A percentile compares a stretch with the other conserved stretches of the same genome.
Conservation (phyloP, 106 monocot genomes). For the Amphibolis antarctica region DNA sequence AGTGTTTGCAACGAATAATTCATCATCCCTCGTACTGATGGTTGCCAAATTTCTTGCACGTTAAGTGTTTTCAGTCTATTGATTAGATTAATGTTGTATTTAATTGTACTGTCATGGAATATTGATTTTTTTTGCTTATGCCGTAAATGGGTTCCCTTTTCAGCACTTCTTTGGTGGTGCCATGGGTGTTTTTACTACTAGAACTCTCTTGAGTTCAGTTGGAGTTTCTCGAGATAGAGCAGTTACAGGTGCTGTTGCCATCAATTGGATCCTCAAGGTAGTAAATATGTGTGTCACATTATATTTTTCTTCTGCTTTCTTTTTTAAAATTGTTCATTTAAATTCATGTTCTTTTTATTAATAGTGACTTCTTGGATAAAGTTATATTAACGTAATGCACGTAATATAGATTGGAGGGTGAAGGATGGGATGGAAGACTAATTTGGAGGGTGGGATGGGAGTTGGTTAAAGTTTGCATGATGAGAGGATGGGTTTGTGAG, state of each 20-base stretch:
- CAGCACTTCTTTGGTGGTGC: slow-evolving; percentile 99
- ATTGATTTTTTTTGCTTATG: background rate
- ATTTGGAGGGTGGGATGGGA: no score
- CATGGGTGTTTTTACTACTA: slow-evolving; percentile 96
- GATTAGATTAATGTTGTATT: no score
- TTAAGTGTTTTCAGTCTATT: no score
- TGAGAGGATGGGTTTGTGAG: no score
- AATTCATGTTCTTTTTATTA: background rate
- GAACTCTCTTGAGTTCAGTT: slow-evolving; percentile 69
- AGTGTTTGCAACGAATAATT: background rate
- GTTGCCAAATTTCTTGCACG: no score
- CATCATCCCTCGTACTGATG: no score
- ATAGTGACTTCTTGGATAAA: background rate
- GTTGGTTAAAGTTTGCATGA: no score
- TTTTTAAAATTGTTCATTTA: background rate
- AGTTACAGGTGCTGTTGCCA: slow-evolving; percentile 85
- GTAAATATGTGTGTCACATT: background rate
- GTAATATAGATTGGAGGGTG: no score
- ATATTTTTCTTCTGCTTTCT: background rate
- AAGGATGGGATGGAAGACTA: no score
- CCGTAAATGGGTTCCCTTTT: background rate
- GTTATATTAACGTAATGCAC: no score
- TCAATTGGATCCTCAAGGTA: slow-evolving; percentile 99
- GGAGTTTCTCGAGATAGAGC: slow-evolving; percentile 74
- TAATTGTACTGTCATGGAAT: background rate